A percentile compares a stretch with the other conserved stretches of the same genome.
These are phyloP conservation scores for Ophiocordyceps sinensis DNA, from an alignment of 2,329 filamentous ascomycete species.

Conservation along the genomic window DNA sequence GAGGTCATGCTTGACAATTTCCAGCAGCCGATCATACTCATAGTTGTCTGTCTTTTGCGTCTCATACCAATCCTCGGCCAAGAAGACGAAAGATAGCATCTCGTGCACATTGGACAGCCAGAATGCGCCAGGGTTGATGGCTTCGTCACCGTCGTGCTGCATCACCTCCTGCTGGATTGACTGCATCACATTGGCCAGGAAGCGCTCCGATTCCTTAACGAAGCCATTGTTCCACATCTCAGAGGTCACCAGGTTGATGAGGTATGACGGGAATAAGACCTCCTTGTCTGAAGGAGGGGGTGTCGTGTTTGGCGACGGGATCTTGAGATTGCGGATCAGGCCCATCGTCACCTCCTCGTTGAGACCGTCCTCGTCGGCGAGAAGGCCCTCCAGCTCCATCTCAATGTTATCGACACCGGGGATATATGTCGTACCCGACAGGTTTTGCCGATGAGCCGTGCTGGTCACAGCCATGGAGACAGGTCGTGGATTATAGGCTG, in stretches of 20 bases:
- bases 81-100: conserved; percentile 98
- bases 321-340: conserved; percentile 91
- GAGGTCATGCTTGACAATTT: conserved; percentile 98
- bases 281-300: conserved; percentile 95
- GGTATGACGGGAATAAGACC: conserved; percentile 93
- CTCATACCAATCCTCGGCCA: conserved; percentile 99
- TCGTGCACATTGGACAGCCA: conserved; percentile 99
- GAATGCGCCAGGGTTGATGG: conserved; percentile 93
- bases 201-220: conserved; percentile 97
- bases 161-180: conserved; percentile 99
- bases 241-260: conserved; percentile 97
- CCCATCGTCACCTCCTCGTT: conserved; percentile 97
- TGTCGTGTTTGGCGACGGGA: conserved; percentile 72
- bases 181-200: conserved; percentile 98
- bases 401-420: conserved; percentile 83
- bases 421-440: conserved; percentile 63
- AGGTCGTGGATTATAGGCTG: conserved; percentile 82
- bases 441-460: conserved; percentile 51
- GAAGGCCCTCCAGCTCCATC: conserved; percentile 81
- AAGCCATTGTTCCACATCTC: conserved; percentile 99
- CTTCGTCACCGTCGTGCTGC: conserved; percentile 95
- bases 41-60: conserved; percentile 99
- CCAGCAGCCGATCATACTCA: conserved; percentile 90
- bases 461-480: conserved; percentile 84
- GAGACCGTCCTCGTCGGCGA: conserved; percentile 87